Base-by-base conservation (phyloP, 1,284 basidiomycete genomes). In the Pulchroboletus neoregius region DNA sequence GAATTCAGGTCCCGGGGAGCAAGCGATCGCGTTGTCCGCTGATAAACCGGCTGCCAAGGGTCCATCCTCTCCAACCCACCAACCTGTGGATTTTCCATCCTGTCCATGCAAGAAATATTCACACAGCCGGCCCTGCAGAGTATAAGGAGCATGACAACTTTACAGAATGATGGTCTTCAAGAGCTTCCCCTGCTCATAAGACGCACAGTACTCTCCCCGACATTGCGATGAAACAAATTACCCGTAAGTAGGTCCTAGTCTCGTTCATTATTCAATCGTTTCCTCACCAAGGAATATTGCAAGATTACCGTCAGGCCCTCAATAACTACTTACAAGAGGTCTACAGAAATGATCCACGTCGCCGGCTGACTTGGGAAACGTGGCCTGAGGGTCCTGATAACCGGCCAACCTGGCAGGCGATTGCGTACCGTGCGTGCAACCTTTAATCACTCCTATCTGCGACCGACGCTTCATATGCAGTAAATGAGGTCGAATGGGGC, bases 401-500 rank as follows among this genome's bases (percentile, higher is more conserved):
- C 42, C 43, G 31, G 7, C 61, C 65, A 8, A 64, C 40, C 6
- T 67, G 65, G 61, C 35, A 38, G 15, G 62, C 48, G 6, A 48
- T 60, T 28, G 65, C 60, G 0, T 51, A 46, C 12, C 2, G 61
- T 67, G 36, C n/a, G 60, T 61, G 9, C 26, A 45, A 15, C 31
- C 8, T 33, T 41, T 36, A 2, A 22, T 37, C 9, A 12, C 24
- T 34, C 12, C 4, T 46, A 15, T 23, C 15, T 31, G 13, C 2
- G 13, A 27, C 24, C 4, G 8, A 63, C n/a, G 2, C 6, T 45
- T 39, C 8, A 31, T 24, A n/a, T 38, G 27, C 33, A 62, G 61
- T 67, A 10, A 27, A 63, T 4, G 50, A 32, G 7, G 20, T 65
- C 6, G 63, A 67, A n/a, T 63, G 56, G 49, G 63, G 65, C n/a